Conservation (phyloP, 169 alveolate genomes). For the Plasmodium vinckei region DNA sequence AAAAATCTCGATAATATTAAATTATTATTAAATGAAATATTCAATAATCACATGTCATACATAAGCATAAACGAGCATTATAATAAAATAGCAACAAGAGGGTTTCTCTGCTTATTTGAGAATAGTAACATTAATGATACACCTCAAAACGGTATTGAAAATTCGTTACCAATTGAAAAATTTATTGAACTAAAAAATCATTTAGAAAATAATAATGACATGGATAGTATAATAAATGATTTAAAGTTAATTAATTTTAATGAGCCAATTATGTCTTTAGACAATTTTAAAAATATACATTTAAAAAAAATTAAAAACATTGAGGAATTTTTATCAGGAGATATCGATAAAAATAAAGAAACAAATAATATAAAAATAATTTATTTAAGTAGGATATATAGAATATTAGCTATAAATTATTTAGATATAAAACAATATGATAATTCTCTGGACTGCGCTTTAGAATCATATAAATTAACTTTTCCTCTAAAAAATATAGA, state of each 20-base stretch:
- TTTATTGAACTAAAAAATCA: conserved; percentile 9
- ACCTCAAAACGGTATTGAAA: no score
- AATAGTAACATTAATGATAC: conserved; percentile 7
- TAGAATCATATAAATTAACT: conserved; percentile 58
- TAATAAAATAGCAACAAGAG: conserved; percentile 58
- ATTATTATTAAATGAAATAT: conserved; percentile 43
- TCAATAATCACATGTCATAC: conserved; percentile 33
- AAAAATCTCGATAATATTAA: conserved; percentile 18
- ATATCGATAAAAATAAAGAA: neutral
- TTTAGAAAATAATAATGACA: conserved; percentile 4
- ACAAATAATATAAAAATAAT: neutral
- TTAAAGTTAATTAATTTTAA: conserved; percentile 23
- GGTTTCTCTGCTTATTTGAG: conserved; percentile 59
- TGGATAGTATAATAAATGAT: neutral
- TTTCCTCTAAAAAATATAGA: conserved; percentile 53
- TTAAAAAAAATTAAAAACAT: conserved; percentile 10
- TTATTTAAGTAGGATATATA: conserved; percentile 62
- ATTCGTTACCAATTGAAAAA: neutral
- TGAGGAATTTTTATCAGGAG: conserved; percentile 41
- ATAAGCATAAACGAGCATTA: conserved; percentile 49
- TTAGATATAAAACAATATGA: conserved; percentile 18
- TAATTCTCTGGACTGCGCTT: conserved; percentile 32
- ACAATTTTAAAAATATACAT: conserved; percentile 41
- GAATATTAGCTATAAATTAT: conserved; percentile 69
- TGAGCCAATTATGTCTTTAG: conserved; percentile 65